Conservation (phyloP, 306 rosid species). For the Citrullus colocynthis region DNA sequence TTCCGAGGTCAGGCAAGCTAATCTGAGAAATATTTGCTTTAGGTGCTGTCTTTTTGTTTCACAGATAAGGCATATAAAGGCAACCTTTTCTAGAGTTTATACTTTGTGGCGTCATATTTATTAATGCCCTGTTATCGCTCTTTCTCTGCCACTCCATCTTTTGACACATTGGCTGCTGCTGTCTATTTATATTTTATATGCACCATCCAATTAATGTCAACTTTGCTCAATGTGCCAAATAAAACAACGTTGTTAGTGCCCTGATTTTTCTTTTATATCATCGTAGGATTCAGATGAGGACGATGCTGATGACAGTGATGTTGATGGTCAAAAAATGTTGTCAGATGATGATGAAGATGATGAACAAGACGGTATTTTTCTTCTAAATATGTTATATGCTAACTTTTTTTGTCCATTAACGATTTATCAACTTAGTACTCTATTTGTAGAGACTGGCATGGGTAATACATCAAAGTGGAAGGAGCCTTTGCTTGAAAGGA, state of each 20-base stretch:
- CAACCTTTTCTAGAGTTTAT: not conserved
- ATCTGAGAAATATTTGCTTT: not conserved
- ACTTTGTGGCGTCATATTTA: not conserved
- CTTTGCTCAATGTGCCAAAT: not conserved
- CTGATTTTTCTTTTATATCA: constrained; percentile 8
- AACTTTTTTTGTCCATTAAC: not conserved
- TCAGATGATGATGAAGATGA: constrained; percentile 7
- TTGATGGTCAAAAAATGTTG: constrained; percentile 7
- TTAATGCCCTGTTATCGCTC: not conserved
- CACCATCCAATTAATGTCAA: not conserved
- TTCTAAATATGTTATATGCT: not conserved
- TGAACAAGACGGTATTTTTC: constrained; percentile 38
- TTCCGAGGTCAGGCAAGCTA: not conserved
- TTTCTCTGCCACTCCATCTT: not conserved
- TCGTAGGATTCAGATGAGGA: constrained; percentile 49
- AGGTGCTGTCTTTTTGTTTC: not conserved
- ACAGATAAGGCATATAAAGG: not conserved
- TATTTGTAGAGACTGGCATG: constrained; percentile 23
- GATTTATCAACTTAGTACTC: not conserved
- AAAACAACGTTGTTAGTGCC: not conserved
- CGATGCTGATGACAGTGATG: constrained; percentile 14
- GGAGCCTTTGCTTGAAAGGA: constrained; percentile 51
- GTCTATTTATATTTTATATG: not conserved
- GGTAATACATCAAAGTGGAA: constrained; percentile 89
- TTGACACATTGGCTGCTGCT: not conserved